A percentile compares a stretch with the other conserved stretches of the same genome.
Evolutionary conservation across 2,329 filamentous ascomycete genomes (phyloP).

Genomic region (Arthrinium puccinioides): DNA sequence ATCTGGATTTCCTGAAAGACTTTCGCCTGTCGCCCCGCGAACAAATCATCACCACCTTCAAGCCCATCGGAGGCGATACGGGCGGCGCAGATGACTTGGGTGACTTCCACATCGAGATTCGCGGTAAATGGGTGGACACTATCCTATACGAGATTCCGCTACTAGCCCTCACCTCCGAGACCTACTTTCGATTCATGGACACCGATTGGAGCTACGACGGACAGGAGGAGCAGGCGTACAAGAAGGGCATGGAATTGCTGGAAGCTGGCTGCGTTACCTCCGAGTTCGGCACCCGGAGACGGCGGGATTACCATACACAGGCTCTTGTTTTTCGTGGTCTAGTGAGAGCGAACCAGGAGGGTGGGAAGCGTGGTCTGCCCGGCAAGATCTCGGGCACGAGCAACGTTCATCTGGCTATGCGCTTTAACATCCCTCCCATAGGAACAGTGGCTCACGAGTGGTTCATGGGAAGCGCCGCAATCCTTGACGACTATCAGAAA

Average conservation of each 20-base stretch:
- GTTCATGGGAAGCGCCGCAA: conserved; percentile 98
- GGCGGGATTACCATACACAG: conserved; percentile 92
- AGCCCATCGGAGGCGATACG: conserved; percentile 45
- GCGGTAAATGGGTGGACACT: conserved; percentile 85
- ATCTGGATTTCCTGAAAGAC: conserved; percentile 72
- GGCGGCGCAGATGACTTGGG: conserved; percentile 61
- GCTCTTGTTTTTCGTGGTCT: conserved; percentile 85
- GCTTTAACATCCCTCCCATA: conserved; percentile 74
- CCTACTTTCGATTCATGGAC: conserved; percentile 96
- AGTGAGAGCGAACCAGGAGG: conserved; percentile 69
- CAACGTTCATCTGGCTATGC: conserved; percentile 96
- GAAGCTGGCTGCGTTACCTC: conserved; percentile 82
- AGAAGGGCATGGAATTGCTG: conserved; percentile 72
- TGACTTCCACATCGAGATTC: conserved; percentile 68
- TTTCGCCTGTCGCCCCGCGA: conserved; percentile 77
- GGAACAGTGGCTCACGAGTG: conserved; percentile 94
- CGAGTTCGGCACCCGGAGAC: conserved; percentile 85
- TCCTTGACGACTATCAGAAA: conserved; percentile 74
- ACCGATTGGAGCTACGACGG: conserved; percentile 83
- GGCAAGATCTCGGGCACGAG: conserved; percentile 83
- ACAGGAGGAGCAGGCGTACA: conserved; percentile 77
- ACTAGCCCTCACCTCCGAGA: conserved; percentile 84
- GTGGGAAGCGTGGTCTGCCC: conserved; percentile 51
- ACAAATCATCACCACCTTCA: conserved; percentile 69
- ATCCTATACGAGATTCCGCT: conserved; percentile 97